Evolutionary conservation across 2,329 filamentous ascomycete genomes (phyloP), one percentile per base, ranked within the genome.

Genomic region (Xylariaceae sp.): DNA sequence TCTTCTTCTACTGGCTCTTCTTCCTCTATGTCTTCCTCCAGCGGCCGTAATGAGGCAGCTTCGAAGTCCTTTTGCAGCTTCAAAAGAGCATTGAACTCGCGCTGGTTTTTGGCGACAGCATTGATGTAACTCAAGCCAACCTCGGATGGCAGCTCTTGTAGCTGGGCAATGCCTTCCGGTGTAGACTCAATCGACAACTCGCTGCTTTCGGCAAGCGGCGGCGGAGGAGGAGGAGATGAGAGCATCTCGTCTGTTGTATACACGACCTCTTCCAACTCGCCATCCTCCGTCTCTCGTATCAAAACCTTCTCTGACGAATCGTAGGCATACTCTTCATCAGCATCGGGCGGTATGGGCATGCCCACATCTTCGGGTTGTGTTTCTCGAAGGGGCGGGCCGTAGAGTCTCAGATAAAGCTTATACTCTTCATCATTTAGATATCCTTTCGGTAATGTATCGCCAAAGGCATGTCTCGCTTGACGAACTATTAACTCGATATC

Each of bases 301-400:
- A 90, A 64, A 1, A 79, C 71, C 66, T 78, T 79, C 64, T 74
- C 75, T 47, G 36, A 65, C 65, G 19, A 23, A 50, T 89, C 83
- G 1, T 82, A 79, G 29, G 80, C 86, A 48, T 86, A 83, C 0
- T 93, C 93, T 21, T 97, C 74, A 0, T 82, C 87, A 67, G 95
- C 87, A 60, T 92, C 88, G 72, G 92, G 96, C 7, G 85, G 85
- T 28, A 91, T 91, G 6, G 88, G 76, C 9, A 79, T 77, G 69
- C 91, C 89, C 53, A 85, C 77, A 4, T 83, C 78, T 31, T 61
- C 59, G 12, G 54, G 45, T 19, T 48, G 37, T 19, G 64, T 54
- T 54, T 63, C 57, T 45, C 62, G 62, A 17, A 62, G 51, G 4
- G 62, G 62, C 5, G 60, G 47, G 16, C 62, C 62, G 37, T 62